A percentile compares a stretch with the other conserved stretches of the same genome.
phyloP scores from a whole-genome alignment of 2,329 filamentous ascomycete species.

The Botrytis aclada region DNA sequence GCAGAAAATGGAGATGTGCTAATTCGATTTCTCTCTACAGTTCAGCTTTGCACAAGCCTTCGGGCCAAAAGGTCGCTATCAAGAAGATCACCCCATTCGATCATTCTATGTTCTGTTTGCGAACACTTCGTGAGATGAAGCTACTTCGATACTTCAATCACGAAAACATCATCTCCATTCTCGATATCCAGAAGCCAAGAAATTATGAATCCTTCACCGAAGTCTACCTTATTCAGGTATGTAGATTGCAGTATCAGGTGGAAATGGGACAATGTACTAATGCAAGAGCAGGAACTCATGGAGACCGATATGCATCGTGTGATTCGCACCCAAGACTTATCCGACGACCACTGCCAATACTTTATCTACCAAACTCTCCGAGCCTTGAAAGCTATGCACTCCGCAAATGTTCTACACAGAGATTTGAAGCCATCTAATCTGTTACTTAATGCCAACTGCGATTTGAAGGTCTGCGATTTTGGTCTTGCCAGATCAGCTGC shows the following conservation, averaged over 20 bases:
- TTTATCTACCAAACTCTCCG: constrained; percentile 99
- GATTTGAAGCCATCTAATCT: constrained; percentile 97
- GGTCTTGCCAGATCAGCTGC: constrained; percentile 92
- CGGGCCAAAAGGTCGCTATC: constrained; percentile 96
- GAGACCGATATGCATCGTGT: constrained; percentile 99
- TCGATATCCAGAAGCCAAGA: constrained; percentile 97
- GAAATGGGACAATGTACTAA: constrained; percentile 20
- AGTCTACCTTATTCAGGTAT: constrained; percentile 96
- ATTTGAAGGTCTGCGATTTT: constrained; percentile 98
- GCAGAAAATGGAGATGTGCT: background rate
- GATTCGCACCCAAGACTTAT: constrained; percentile 96
- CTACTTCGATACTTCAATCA: constrained; percentile 98
- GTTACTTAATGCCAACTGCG: constrained; percentile 96
- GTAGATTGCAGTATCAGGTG: constrained; percentile 24
- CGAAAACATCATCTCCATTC: constrained; percentile 99
- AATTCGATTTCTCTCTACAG: constrained; percentile 44
- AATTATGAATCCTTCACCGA: constrained; percentile 96
- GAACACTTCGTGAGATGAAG: constrained; percentile 99
- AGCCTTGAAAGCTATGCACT: constrained; percentile 98
- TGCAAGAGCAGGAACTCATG: constrained; percentile 75
- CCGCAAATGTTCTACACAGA: constrained; percentile 93
- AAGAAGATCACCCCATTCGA: constrained; percentile 99
- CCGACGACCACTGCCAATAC: constrained; percentile 99
- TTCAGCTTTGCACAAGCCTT: constrained; percentile 97
- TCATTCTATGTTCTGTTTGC: constrained; percentile 97